Evolutionary conservation across 2,329 filamentous ascomycete species (phyloP).

Genomic region (Fusarium sp.): DNA sequence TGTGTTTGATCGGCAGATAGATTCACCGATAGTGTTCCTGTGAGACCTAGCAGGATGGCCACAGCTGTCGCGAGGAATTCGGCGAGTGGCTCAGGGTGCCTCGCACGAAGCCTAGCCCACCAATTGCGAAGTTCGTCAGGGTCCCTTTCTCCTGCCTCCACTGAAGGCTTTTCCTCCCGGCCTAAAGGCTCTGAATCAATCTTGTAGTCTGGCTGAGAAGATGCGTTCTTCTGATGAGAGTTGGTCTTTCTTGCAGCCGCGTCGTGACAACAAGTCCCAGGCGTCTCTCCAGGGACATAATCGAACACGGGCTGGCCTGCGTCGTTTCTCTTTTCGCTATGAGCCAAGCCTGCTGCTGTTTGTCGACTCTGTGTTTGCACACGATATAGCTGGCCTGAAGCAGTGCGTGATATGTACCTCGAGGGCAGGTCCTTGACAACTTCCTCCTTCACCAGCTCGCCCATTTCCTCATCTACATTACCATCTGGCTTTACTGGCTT

Average conservation of each 20-base stretch:
- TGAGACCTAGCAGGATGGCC: conserved; percentile 31
- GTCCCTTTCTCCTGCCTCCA: conserved; percentile 21
- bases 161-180: conserved; percentile 16
- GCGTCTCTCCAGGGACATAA: conserved; percentile 5
- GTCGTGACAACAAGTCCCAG: not conserved
- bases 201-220: conserved; percentile 16
- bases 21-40: conserved; percentile 30
- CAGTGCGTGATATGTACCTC: not conserved
- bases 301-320: conserved; percentile 24
- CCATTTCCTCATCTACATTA: conserved; percentile 27
- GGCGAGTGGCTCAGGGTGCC: conserved; percentile 36
- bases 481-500: conserved; percentile 7
- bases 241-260: not conserved
- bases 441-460: not conserved
- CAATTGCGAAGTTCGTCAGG: conserved; percentile 36
- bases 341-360: conserved; percentile 11
- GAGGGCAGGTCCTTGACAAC: not conserved
- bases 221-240: not conserved
- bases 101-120: conserved; percentile 37
- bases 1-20: conserved; percentile 25
- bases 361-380: conserved; percentile 11
- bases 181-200: conserved; percentile 34
- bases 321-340: conserved; percentile 19
- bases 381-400: conserved; percentile 6
- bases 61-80: conserved; percentile 36